phyloP scores from a whole-genome alignment of 2,329 filamentous ascomycete species.

The Paecilomyces fulvus region DNA sequence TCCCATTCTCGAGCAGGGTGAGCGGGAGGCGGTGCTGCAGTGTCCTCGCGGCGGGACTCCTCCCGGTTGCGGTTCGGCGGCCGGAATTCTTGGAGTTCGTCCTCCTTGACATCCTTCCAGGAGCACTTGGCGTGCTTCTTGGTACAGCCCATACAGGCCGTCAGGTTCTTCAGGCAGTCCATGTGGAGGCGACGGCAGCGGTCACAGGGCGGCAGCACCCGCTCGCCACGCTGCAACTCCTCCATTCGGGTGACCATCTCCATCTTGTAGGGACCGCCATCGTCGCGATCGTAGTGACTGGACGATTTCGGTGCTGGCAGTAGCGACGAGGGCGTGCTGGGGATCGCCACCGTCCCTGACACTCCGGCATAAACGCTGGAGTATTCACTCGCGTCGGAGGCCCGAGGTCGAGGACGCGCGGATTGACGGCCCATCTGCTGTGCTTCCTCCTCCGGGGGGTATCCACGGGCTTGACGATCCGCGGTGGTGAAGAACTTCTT shows the following conservation, averaged over 20 bases:
- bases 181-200: conserved; percentile 71
- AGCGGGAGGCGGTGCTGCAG: conserved; percentile 2
- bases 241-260: conserved; percentile 71
- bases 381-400: conserved; percentile 28
- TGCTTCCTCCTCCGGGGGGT: conserved; percentile 18
- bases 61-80: conserved; percentile 9
- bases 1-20: conserved; percentile 3
- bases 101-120: conserved; percentile 72
- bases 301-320: conserved; percentile 41
- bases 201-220: conserved; percentile 75
- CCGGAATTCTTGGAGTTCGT: conserved; percentile 46
- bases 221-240: conserved; percentile 61
- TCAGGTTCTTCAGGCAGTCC: conserved; percentile 77
- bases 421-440: conserved; percentile 18
- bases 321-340: conserved; percentile 45
- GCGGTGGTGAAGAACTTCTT: conserved; percentile 55
- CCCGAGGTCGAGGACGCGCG: conserved; percentile 23
- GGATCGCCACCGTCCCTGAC: conserved; percentile 45
- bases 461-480: conserved; percentile 42
- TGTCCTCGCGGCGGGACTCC: conserved; percentile 9
- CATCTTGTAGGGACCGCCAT: conserved; percentile 51
- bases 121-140: conserved; percentile 85
- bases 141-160: conserved; percentile 77
- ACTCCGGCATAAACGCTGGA: conserved; percentile 31
- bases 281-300: conserved; percentile 43